phyloP scores from a whole-genome alignment of 352 stramenopile genomes.

The Peronospora farinosa region DNA sequence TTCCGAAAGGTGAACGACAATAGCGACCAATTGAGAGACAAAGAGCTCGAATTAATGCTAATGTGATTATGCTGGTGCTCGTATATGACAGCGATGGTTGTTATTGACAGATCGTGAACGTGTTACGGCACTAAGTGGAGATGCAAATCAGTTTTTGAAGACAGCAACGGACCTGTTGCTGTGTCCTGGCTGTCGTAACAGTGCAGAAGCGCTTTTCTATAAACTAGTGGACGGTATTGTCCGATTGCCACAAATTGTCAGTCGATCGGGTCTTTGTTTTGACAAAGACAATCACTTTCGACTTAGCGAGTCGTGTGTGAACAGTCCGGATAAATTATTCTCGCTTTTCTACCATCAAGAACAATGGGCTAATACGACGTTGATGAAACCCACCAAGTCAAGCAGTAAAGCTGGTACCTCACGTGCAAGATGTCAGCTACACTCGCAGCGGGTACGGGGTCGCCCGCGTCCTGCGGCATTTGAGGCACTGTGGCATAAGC shows the following conservation, averaged over 20 bases:
- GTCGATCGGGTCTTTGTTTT: conserved; percentile 50
- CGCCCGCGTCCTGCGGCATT: conserved; percentile 70
- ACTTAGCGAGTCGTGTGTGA: conserved; percentile 60
- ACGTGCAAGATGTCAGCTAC: conserved; percentile 63
- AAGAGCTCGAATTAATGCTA: conserved; percentile 8
- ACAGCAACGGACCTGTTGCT: conserved; percentile 64
- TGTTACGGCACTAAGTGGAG: conserved; percentile 53
- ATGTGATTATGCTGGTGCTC: conserved; percentile 14
- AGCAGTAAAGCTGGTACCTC: conserved; percentile 29
- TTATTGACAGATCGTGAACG: conserved; percentile 75
- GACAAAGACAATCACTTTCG: conserved; percentile 54
- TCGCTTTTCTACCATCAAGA: conserved; percentile 80
- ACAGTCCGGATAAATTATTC: conserved; percentile 56
- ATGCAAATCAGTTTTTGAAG: conserved; percentile 63
- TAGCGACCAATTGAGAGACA: neutral
- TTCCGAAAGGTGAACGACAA: conserved; percentile 61
- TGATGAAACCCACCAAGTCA: conserved; percentile 43
- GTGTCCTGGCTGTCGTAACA: conserved; percentile 73
- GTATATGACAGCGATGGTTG: conserved; percentile 54
- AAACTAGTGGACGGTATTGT: conserved; percentile 45
- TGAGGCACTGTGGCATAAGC: conserved; percentile 69
- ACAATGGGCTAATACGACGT: conserved; percentile 44
- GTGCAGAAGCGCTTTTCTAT: conserved; percentile 70
- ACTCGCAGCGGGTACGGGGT: conserved; percentile 65
- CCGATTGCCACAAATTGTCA: conserved; percentile 39